These are phyloP conservation scores for Ceriops zippeliana DNA, from an alignment of 345 rosid genomes.

Conservation along the genomic window DNA sequence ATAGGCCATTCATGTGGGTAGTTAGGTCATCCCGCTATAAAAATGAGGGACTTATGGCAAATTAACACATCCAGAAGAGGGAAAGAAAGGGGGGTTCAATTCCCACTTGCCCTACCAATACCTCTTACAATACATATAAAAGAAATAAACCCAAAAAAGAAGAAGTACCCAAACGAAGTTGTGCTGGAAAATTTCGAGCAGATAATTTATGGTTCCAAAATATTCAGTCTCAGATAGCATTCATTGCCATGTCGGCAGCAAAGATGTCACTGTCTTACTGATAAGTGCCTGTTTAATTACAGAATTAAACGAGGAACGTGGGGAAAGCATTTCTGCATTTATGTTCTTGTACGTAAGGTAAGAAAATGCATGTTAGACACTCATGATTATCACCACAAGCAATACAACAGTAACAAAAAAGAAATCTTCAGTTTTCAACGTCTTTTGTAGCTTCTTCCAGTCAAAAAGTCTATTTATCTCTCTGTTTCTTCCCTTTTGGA, in stretches of 20 bases:
- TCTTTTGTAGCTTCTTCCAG: background rate
- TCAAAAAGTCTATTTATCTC: background rate
- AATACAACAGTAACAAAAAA: constrained; percentile 21
- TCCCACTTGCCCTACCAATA: no score
- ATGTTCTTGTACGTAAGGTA: background rate
- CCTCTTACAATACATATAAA: no score
- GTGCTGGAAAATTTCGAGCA: background rate
- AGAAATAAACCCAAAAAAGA: background rate
- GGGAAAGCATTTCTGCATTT: background rate
- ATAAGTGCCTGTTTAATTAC: no score
- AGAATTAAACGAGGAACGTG: background rate
- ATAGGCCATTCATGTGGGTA: constrained; percentile 27
- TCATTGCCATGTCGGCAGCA: constrained; percentile 34
- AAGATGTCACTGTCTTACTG: constrained; percentile 6
- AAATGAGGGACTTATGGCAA: background rate
- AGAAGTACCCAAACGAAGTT: background rate
- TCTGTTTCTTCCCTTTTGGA: no score
- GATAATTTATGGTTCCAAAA: background rate
- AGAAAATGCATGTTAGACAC: background rate
- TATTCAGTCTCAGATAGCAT: background rate
- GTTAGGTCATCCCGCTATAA: background rate
- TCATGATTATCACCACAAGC: constrained; percentile 6
- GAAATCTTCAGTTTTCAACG: background rate
- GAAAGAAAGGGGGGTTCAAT: background rate
- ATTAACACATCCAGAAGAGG: background rate